Percentiles rank a stretch among this genome's conserved stretches.
Evolutionary conservation across 768 basidiomycete genomes (phyloP).

Genomic region (Trametopsis cervina): DNA sequence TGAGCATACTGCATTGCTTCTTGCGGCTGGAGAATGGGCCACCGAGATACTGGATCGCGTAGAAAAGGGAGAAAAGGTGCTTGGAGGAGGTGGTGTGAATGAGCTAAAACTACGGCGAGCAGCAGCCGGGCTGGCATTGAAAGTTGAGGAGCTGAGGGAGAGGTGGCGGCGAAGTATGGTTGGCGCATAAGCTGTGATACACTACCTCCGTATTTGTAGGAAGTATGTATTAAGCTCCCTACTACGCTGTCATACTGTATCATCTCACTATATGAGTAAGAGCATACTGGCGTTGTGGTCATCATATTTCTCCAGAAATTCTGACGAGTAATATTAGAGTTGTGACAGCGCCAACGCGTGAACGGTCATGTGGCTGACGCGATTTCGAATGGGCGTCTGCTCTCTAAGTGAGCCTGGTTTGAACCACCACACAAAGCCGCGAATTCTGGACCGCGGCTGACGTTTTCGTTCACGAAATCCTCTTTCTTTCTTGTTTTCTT

Average conservation of each 20-base stretch:
- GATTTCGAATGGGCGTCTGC: conserved; percentile 7
- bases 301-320: too few relatives aligned
- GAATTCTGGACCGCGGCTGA: too few relatives aligned
- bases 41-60: conserved; percentile 53
- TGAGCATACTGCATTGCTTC: conserved; percentile 65
- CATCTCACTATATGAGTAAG: too few relatives aligned
- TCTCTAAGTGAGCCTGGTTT: background rate
- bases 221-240: background rate
- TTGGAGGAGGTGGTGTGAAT: conserved; percentile 60
- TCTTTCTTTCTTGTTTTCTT: conserved; percentile 1
- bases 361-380: conserved; percentile 16
- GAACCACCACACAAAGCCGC: background rate
- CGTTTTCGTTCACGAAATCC: too few relatives aligned
- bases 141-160: conserved; percentile 64
- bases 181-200: conserved; percentile 20
- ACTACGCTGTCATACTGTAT: too few relatives aligned
- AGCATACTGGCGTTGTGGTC: too few relatives aligned
- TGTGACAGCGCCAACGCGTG: background rate
- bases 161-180: conserved; percentile 66
- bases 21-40: conserved; percentile 81
- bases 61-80: conserved; percentile 55
- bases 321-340: too few relatives aligned
- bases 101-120: conserved; percentile 58
- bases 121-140: conserved; percentile 76
- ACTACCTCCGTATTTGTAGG: background rate